Percentiles rank a stretch among this genome's conserved stretches.
phyloP scores from a whole-genome alignment of 129 eudicot species.

The Kitagawia praeruptora region DNA sequence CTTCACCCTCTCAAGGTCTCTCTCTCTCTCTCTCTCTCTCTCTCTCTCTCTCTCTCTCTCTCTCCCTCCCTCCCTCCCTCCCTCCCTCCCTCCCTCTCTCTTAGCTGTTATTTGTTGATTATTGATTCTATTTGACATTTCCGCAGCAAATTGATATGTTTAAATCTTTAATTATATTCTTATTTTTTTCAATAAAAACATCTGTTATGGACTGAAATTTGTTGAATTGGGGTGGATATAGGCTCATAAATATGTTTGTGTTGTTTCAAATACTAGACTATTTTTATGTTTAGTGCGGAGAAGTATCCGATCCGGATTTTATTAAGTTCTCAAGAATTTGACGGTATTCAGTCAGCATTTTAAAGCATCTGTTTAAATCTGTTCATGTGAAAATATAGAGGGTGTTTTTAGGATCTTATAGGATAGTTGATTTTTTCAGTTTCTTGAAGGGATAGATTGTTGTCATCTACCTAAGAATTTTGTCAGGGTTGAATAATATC shows the following conservation, averaged over 20 bases:
- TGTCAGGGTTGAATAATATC: background rate
- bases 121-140: background rate
- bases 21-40: background rate
- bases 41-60: background rate
- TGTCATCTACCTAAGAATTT: background rate
- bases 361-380: background rate
- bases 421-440: background rate
- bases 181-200: background rate
- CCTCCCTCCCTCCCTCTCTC: background rate
- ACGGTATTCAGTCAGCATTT: background rate
- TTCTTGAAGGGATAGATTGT: background rate
- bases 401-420: background rate
- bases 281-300: background rate
- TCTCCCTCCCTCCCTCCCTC: background rate
- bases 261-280: background rate
- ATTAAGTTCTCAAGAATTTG: background rate
- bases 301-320: too few species aligned
- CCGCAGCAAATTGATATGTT: background rate
- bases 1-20: conserved; percentile 78
- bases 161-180: too few species aligned
- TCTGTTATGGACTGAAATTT: background rate
- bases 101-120: background rate
- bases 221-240: background rate
- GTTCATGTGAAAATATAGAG: background rate
- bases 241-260: background rate